These are phyloP conservation scores for Hordeum pubiflorum DNA, from an alignment of 202 grass and related monocot species.

Conservation along the genomic window DNA sequence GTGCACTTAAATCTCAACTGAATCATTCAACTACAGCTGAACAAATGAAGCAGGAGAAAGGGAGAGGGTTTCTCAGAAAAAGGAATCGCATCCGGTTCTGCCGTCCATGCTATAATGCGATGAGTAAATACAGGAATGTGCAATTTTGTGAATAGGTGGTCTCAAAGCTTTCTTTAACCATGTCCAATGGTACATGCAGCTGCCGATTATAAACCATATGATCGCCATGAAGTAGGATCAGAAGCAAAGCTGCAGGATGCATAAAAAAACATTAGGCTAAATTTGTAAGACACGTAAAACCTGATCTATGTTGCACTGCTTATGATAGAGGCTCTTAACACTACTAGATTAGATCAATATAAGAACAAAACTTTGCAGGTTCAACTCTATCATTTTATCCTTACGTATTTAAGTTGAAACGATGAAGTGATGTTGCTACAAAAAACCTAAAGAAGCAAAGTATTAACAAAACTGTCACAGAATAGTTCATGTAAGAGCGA, in stretches of 20 bases:
- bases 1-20: conserved; percentile 18
- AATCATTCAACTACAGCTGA: conserved; percentile 20
- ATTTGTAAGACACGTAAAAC: neutral
- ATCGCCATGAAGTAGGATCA: neutral
- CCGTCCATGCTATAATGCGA: neutral
- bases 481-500: neutral
- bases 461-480: neutral
- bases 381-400: neutral
- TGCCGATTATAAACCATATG: neutral
- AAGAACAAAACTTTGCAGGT: neutral
- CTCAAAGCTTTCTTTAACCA: conserved; percentile 18
- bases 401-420: neutral
- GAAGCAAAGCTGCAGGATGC: conserved; percentile 24
- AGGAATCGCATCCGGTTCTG: neutral
- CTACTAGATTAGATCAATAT: neutral
- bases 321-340: neutral
- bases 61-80: conserved; percentile 9
- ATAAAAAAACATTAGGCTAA: conserved; percentile 7
- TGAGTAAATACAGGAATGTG: conserved; percentile 6
- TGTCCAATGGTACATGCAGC: conserved; percentile 5
- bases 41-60: neutral
- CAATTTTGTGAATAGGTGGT: neutral
- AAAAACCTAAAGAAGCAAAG: neutral
- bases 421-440: neutral
- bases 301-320: neutral